Percentiles rank a stretch among this genome's conserved stretches.
phyloP scores from a whole-genome alignment of 768 basidiomycete species.

The Xerocomellus amylosporus region DNA sequence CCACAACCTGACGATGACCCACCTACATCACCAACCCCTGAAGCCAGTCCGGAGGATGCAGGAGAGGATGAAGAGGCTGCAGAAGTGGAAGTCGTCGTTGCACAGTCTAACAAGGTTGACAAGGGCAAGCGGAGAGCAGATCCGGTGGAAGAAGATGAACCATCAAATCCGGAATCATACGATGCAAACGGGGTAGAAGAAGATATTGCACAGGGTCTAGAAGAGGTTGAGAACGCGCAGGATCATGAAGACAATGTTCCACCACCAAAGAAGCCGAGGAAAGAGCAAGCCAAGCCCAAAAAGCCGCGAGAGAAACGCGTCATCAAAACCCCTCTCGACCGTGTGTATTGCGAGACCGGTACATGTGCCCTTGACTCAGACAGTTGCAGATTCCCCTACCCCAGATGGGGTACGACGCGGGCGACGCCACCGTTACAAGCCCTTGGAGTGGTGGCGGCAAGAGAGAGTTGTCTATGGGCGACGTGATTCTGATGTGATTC shows the following conservation, averaged over 20 bases:
- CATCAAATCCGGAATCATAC: conserved; percentile 5
- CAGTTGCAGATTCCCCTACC: conserved; percentile 21
- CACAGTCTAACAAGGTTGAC: conserved; percentile 25
- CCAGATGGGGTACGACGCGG: conserved; percentile 65
- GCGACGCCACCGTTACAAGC: conserved; percentile 61
- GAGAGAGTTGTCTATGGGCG: conserved; percentile 85
- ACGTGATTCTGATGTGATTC: conserved; percentile 45
- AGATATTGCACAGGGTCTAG: conserved; percentile 42
- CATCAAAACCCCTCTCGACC: conserved; percentile 16
- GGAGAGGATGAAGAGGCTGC: conserved; percentile 22
- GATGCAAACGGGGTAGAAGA: conserved; percentile 36
- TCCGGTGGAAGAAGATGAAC: conserved; percentile 13
- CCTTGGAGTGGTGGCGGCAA: conserved; percentile 90
- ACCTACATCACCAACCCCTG: conserved; percentile 44
- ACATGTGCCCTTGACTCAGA: conserved; percentile 6
- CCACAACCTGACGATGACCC: conserved; percentile 25
- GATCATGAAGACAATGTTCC: conserved; percentile 40
- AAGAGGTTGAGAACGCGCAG: conserved; percentile 51
- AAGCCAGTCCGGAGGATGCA: conserved; percentile 47
- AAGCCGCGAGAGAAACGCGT: conserved; percentile 27
- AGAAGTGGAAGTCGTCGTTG: conserved; percentile 33
- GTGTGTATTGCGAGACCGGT: conserved; percentile 14
- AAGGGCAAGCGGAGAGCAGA: conserved; percentile 43
- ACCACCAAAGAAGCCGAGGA: conserved; percentile 27
- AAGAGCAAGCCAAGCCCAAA: conserved; percentile 28